Conservation (phyloP, 176 grass and related monocot genomes). For the Cymbopogon citratus region DNA sequence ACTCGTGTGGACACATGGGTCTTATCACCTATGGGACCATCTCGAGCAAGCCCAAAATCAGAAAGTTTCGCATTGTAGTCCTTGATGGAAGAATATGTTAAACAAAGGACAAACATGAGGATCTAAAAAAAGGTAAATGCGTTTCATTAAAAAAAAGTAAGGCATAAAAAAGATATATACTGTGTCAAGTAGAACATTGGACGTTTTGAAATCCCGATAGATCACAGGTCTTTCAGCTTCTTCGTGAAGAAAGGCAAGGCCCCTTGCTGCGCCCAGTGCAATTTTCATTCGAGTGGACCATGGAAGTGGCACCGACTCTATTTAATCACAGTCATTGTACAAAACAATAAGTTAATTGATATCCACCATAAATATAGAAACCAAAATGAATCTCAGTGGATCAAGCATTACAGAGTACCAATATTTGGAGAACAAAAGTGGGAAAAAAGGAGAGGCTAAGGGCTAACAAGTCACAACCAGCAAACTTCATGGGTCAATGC, state of each 20-base stretch:
- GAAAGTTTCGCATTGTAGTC: constrained; percentile 70
- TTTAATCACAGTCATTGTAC: constrained; percentile 17
- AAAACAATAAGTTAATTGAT: not conserved
- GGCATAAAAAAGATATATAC: constrained; percentile 25
- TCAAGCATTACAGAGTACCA: not conserved
- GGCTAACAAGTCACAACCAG: not conserved
- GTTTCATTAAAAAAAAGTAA: not conserved
- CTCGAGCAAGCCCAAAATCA: constrained; percentile 78
- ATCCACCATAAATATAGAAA: not conserved
- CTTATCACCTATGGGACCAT: constrained; percentile 67
- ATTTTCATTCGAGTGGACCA: constrained; percentile 69
- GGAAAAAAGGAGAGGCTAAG: not conserved
- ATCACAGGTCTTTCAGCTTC: constrained; percentile 70
- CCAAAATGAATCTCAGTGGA: not conserved
- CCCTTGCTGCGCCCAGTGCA: constrained; percentile 67
- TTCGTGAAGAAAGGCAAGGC: constrained; percentile 78
- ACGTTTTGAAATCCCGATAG: constrained; percentile 77
- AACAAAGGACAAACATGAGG: constrained; percentile 3
- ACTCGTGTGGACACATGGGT: constrained; percentile 70
- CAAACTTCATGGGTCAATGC: not conserved
- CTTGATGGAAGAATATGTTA: constrained; percentile 36
- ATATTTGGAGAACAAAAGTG: not conserved
- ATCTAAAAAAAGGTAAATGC: not conserved
- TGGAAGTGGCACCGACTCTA: constrained; percentile 55
- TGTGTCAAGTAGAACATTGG: constrained; percentile 64